Base-by-base conservation (phyloP, 148 eudicot genomes). In the Amaranthus palmeri region DNA sequence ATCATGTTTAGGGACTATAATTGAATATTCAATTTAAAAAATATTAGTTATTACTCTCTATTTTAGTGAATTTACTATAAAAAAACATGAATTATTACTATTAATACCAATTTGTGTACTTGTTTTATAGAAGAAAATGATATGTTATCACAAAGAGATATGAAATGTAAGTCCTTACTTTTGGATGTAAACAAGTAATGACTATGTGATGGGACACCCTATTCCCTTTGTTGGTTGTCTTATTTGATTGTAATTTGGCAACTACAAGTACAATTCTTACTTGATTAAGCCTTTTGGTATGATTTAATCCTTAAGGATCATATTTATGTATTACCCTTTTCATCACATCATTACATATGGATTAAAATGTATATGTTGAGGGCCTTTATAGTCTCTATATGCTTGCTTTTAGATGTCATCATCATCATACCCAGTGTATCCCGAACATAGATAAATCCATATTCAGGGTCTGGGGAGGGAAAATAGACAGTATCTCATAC, bases 261-360 rank as follows among this genome's bases (percentile, higher is more conserved):
- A 74, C 59, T 42, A 25, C 36, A 65, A 74, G 76, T 54, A 47
- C 76, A 55, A 65, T 9, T 40, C 13, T 8, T 42, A 54, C 11
- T 63, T 62, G 62, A 64, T 73, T 44, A 54, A 17, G 61, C 69
- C 44, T 64, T 73, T 73, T 44, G 61, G 53, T 40, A 52, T 52
- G 57, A 36, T 71, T 60, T 25, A 36, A 70, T 44, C 54, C 54
- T 53, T 53, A 44, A 48, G 57, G 25, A 59, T 59, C 56, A 12
- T 48, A 6, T 17, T 18, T 48, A 11, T 48, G 18, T 61, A 11
- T 41, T 49, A 25, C 4, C 54, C 40, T 60, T 70, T 70, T 10
- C 55, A 8, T 8, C 4, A 49, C 48, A 49, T 66, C 69, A 66
- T 65, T 3, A 3, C 25, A 47, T 65, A 47, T 47, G 54, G 10